These are phyloP conservation scores for Lenzites betulinus DNA, from an alignment of 768 basidiomycete species.

Conservation along the genomic window DNA sequence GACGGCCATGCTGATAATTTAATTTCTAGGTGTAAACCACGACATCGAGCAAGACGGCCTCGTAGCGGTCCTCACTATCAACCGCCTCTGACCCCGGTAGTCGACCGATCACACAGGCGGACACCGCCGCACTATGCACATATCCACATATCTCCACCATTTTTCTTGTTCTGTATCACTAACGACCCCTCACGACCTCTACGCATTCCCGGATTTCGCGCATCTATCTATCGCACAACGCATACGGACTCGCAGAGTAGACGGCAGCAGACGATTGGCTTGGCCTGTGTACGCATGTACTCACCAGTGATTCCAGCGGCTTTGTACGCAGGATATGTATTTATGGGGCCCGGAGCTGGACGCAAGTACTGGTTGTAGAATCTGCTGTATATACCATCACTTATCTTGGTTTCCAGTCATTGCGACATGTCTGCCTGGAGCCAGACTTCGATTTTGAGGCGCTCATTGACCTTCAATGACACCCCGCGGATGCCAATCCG, in stretches of 20 bases:
- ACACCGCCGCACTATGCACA: background rate
- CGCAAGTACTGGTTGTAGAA: conserved; percentile 4
- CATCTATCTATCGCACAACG: conserved; percentile 10
- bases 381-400: conserved; percentile 2
- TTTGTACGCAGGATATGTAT: conserved; percentile 1
- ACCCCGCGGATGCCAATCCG: too few species aligned
- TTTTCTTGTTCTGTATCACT: background rate
- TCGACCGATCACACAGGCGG: background rate
- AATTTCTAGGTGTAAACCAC: conserved; percentile 68
- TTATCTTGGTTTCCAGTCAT: background rate
- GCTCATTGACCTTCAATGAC: too few species aligned
- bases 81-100: conserved; percentile 39
- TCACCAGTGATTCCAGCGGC: background rate
- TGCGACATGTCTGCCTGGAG: too few species aligned
- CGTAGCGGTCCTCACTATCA: conserved; percentile 76
- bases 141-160: background rate
- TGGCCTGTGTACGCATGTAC: background rate
- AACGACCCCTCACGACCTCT: conserved; percentile 12
- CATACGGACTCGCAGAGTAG: conserved; percentile 14
- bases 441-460: too few species aligned
- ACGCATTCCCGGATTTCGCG: background rate
- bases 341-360: background rate
- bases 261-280: background rate
- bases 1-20: too few species aligned
- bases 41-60: conserved; percentile 80